These are phyloP conservation scores for Tricholomella constricta DNA, from an alignment of 768 basidiomycete species.

Conservation along the genomic window DNA sequence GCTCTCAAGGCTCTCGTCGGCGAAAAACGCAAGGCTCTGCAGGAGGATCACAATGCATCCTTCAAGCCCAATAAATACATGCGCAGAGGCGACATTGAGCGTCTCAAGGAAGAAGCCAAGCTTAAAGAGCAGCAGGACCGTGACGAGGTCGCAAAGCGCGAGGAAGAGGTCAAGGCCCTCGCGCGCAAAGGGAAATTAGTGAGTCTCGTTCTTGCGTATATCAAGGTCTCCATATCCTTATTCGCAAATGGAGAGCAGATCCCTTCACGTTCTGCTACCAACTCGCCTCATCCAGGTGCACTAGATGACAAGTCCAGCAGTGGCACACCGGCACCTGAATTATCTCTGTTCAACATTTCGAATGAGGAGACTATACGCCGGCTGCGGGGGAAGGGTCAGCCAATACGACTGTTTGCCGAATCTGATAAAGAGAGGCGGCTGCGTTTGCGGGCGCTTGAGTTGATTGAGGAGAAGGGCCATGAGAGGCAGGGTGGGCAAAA, in stretches of 20 bases:
- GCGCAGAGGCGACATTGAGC: constrained; percentile 88
- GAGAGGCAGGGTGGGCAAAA: constrained; percentile 86
- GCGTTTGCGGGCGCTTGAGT: constrained; percentile 88
- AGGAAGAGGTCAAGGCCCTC: constrained; percentile 34
- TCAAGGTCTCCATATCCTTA: constrained; percentile 29
- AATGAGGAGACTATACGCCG: constrained; percentile 91
- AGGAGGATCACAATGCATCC: constrained; percentile 39
- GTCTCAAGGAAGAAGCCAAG: constrained; percentile 49
- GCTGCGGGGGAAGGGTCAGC: constrained; percentile 89
- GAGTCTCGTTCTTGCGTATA: constrained; percentile 26
- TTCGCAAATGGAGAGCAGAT: constrained; percentile 50
- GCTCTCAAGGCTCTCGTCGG: constrained; percentile 88
- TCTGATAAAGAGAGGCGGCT: constrained; percentile 91
- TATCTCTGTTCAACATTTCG: constrained; percentile 80
- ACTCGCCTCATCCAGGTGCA: constrained; percentile 38
- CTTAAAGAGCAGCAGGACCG: constrained; percentile 35
- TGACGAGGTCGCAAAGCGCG: constrained; percentile 19
- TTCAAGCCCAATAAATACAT: constrained; percentile 82
- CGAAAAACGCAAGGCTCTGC: constrained; percentile 78
- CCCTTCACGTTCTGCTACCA: constrained; percentile 40
- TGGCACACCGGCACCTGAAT: constrained; percentile 48
- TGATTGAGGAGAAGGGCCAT: constrained; percentile 88
- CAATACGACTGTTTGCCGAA: constrained; percentile 93
- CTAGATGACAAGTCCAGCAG: constrained; percentile 28
- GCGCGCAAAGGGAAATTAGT: constrained; percentile 44